Percentiles rank a stretch among this genome's conserved stretches.
Conservation (phyloP, 495 filamentous ascomycete genomes). For the Cairneyella variabilis region DNA sequence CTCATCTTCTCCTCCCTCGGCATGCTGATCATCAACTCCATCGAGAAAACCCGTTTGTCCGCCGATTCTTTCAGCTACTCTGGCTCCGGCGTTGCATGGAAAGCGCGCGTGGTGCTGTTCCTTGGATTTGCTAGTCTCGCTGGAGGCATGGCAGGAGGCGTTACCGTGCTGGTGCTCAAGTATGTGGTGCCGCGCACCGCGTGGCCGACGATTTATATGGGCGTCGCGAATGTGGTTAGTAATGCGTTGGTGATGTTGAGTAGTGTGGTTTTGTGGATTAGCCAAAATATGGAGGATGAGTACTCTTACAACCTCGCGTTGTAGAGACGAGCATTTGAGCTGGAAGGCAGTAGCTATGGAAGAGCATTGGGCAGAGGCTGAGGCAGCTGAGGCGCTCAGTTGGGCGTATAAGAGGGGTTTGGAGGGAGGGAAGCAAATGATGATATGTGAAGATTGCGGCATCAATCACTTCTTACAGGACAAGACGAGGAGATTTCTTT, state of each 20-base stretch:
- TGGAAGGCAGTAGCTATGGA: neutral
- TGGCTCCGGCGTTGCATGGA: slow-evolving; percentile 89
- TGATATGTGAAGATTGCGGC: too few relatives aligned
- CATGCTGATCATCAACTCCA: slow-evolving; percentile 98
- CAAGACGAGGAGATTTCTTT: too few relatives aligned
- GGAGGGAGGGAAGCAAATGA: too few relatives aligned
- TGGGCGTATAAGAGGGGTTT: too few relatives aligned
- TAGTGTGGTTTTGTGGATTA: slow-evolving; percentile 91
- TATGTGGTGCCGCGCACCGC: slow-evolving; percentile 76
- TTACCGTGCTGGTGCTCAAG: slow-evolving; percentile 87
- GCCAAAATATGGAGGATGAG: slow-evolving; percentile 98
- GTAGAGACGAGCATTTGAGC: slow-evolving; percentile 39
- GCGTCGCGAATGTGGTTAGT: slow-evolving; percentile 85
- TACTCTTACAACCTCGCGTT: slow-evolving; percentile 94
- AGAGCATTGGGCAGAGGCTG: neutral
- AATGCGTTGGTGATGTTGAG: slow-evolving; percentile 87
- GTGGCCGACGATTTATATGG: slow-evolving; percentile 88
- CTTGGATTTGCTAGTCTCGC: slow-evolving; percentile 92
- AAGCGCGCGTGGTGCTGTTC: slow-evolving; percentile 92
- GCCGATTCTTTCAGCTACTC: slow-evolving; percentile 85
- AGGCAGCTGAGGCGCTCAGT: neutral
- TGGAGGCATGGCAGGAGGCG: slow-evolving; percentile 88
- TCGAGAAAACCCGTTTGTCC: slow-evolving; percentile 85
- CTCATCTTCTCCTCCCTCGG: slow-evolving; percentile 90
- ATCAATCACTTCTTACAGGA: too few relatives aligned